phyloP scores from a whole-genome alignment of 345 rosid species.

The Eucalyptus brandiana region DNA sequence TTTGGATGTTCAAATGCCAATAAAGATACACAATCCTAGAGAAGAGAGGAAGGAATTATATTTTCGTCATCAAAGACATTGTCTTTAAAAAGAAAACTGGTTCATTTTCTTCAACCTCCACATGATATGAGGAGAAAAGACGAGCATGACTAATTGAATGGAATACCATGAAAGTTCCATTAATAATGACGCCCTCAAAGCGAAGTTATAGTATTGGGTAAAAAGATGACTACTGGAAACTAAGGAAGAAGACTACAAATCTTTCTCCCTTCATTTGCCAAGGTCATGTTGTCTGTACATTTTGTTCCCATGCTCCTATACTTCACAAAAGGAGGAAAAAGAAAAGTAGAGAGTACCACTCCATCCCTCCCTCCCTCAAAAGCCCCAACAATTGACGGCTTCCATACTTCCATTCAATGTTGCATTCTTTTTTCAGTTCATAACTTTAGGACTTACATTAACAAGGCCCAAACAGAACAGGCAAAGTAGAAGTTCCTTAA shows the following conservation, averaged over 20 bases:
- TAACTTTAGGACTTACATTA: neutral
- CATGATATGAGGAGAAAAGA: neutral
- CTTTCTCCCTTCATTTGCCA: neutral
- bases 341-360: neutral
- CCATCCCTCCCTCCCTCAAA: neutral
- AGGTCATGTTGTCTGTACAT: neutral
- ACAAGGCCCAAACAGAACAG: neutral
- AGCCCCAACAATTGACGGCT: neutral
- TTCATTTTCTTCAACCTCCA: neutral
- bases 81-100: neutral
- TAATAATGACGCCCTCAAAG: neutral
- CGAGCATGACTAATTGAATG: neutral
- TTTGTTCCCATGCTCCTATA: neutral
- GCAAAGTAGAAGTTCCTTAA: neutral
- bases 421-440: neutral
- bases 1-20: conserved; percentile 67
- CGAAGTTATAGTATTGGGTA: neutral
- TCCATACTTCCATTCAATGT: neutral
- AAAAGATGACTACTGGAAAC: neutral
- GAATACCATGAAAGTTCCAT: neutral
- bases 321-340: neutral
- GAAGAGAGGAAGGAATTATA: neutral
- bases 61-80: neutral
- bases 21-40: conserved; percentile 77
- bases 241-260: neutral